phyloP scores from a whole-genome alignment of 2,329 filamentous ascomycete species.

The Nemania sp. region DNA sequence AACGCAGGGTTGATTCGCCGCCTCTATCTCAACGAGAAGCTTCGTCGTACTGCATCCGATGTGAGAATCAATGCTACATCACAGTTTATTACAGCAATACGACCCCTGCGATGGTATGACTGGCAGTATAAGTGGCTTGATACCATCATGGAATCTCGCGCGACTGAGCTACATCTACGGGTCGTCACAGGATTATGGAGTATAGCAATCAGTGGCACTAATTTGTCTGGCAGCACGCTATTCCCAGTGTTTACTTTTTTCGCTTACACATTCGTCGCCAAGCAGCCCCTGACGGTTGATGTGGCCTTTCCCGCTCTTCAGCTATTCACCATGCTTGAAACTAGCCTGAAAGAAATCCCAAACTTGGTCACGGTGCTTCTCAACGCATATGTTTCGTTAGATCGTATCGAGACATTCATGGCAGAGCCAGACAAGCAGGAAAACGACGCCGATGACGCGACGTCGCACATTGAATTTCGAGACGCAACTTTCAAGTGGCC shows the following conservation, averaged over 20 bases:
- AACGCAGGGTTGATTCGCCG: slow-evolving; percentile 70
- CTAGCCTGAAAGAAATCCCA: slow-evolving; percentile 74
- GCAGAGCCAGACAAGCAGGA: slow-evolving; percentile 76
- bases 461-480: slow-evolving; percentile 57
- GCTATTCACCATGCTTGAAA: slow-evolving; percentile 76
- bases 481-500: slow-evolving; percentile 81
- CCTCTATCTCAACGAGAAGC: slow-evolving; percentile 70
- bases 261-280: slow-evolving; percentile 75
- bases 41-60: slow-evolving; percentile 75
- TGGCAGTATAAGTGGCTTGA: slow-evolving; percentile 79
- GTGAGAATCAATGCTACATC: slow-evolving; percentile 77
- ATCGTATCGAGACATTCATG: slow-evolving; percentile 86
- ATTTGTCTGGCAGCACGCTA: slow-evolving; percentile 70
- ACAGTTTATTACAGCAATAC: slow-evolving; percentile 85
- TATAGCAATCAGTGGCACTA: slow-evolving; percentile 68
- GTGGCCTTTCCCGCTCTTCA: slow-evolving; percentile 86
- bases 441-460: slow-evolving; percentile 44
- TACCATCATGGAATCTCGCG: slow-evolving; percentile 69
- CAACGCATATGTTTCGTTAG: slow-evolving; percentile 82
- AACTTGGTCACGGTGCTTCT: slow-evolving; percentile 74
- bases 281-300: slow-evolving; percentile 72
- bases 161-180: slow-evolving; percentile 68
- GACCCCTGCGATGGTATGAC: slow-evolving; percentile 79
- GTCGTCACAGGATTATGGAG: slow-evolving; percentile 67
- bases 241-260: slow-evolving; percentile 84